These are phyloP conservation scores for Rhizopogon hawkerae DNA, from an alignment of 1,284 basidiomycete genomes.

Conservation along the genomic window DNA sequence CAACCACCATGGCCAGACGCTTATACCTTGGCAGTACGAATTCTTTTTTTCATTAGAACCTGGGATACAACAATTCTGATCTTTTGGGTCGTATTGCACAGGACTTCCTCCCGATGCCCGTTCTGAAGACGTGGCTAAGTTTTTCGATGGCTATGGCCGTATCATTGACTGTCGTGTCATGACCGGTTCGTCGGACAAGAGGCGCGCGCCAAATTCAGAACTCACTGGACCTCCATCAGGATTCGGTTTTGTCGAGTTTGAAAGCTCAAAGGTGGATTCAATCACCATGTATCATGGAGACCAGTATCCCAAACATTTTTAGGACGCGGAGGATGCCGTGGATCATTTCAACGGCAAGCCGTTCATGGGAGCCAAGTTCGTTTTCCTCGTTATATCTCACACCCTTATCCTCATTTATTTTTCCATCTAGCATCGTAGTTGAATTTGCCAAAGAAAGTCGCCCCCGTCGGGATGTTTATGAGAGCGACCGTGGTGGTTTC, in stretches of 20 bases:
- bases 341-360: slow-evolving; percentile 77
- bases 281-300: slow-evolving; percentile 1
- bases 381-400: slow-evolving; percentile 1
- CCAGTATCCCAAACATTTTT: slow-evolving; percentile 4
- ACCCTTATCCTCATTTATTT: slow-evolving; percentile 10
- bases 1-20: slow-evolving; percentile 66
- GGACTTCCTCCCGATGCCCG: slow-evolving; percentile 74
- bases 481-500: slow-evolving; percentile 37
- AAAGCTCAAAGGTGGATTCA: slow-evolving; percentile 56
- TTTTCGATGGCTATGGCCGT: slow-evolving; percentile 80
- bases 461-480: slow-evolving; percentile 70
- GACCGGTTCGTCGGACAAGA: slow-evolving; percentile 55
- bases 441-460: slow-evolving; percentile 87
- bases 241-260: slow-evolving; percentile 94
- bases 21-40: slow-evolving; percentile 75
- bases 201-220: slow-evolving; percentile 11
- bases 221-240: slow-evolving; percentile 32
- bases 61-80: not conserved
- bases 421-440: slow-evolving; percentile 65
- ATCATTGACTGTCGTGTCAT: slow-evolving; percentile 90
- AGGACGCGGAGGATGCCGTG: slow-evolving; percentile 92
- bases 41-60: slow-evolving; percentile 1
- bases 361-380: slow-evolving; percentile 82
- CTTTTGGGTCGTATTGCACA: slow-evolving; percentile 21
- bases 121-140: slow-evolving; percentile 72